Base-by-base conservation (phyloP, 1,284 basidiomycete genomes). In the Boletus putidus region DNA sequence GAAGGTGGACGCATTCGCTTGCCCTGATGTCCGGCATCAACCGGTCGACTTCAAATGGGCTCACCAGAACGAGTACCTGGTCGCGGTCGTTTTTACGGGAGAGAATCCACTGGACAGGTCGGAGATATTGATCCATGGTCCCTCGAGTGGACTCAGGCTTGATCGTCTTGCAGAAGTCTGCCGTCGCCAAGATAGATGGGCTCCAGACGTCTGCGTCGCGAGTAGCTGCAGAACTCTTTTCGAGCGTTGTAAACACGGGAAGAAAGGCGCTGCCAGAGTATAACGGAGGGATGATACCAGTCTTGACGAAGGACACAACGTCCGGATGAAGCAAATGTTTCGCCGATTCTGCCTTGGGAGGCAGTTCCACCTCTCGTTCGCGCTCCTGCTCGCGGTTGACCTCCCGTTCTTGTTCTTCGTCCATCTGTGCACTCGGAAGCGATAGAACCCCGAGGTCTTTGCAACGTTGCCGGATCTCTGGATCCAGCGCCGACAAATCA, bases 351-450 rank as follows among this genome's bases (percentile, higher is more conserved):
- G 49, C 49, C 4, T 7, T 37, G 1, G 58, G 49, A 47, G 48
- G 55, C 6, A 46, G 31, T 27, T 51, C 55, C 7, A 47, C 49
- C 29, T 58, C 54, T 31, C 45, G 49, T 43, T 59, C 44, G 2
- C 57, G 57, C 9, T 55, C 54, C 6, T 33, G 43, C 25, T 52
- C 56, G 9, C 46, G 35, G 8, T 27, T 20, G 16, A 53, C 47
- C 15, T 60, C 49, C 21, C 39, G 15, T 29, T 52, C 50, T 33
- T 43, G 40, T 33, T 52, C 50, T 52, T 42, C 35, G 1, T 49
- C 50, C 21, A 52, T 9, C 31, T 20, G 16, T 23, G 21, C 39
- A 18, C 29, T 23, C 4, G 49, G 37, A 50, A 23, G 27, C 18
- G 37, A 40, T 29, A 40, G 6, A 42, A 51, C 21, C 1, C 39